Evolutionary conservation across 1,284 basidiomycete genomes (phyloP), one percentile per base, ranked within the genome.

Genomic region (Cerioporus squamosus): DNA sequence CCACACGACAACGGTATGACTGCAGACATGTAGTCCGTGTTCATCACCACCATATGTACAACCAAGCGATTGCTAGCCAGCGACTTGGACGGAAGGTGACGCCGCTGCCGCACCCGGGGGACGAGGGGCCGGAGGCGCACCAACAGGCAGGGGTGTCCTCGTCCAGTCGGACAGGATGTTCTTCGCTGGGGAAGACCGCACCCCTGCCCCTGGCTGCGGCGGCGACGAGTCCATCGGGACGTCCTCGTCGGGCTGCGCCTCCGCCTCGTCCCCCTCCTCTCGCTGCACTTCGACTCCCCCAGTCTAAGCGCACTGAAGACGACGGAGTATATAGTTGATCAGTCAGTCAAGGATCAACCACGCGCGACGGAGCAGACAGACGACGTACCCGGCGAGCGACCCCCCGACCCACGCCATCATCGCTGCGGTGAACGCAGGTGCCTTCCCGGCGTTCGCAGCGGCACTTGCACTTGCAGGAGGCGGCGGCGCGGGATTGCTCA

Each of bases 371-470:
- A 14, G 5, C 2, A 44, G 12, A 31, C 24, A 53, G 23, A 17
- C 6, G n/a, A 63, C 88, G 65, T 72, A 94, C 90, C 95, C 96
- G 2, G 94, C 93, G 15, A 98, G 74, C 36, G 93, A 95, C 0
- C 93, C 95, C 3, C 95, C 95, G n/a, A 98, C 87, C 95, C 95
- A 98, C 0, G 90, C 82, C 73, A 95, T 80, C 36, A 87, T 80
- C 1, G 87, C 85, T 2, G 94, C 89, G 6, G 87, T 77, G 75
- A 95, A 97, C 0, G 93, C 90, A 0, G 95, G 95, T 1, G 92
- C 93, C 66, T 85, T 90, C 3, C 94, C 94, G 0, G 87, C 87
- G 61, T 86, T 87, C 0, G 79, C 80, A 31, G 60, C 70, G 1
- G 69, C 67, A 7, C 60, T 63, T 15, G 65, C 63, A 17, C 68